Evolutionary conservation across 148 eudicot genomes (phyloP).

Genomic region (Arctostaphylos glauca): DNA sequence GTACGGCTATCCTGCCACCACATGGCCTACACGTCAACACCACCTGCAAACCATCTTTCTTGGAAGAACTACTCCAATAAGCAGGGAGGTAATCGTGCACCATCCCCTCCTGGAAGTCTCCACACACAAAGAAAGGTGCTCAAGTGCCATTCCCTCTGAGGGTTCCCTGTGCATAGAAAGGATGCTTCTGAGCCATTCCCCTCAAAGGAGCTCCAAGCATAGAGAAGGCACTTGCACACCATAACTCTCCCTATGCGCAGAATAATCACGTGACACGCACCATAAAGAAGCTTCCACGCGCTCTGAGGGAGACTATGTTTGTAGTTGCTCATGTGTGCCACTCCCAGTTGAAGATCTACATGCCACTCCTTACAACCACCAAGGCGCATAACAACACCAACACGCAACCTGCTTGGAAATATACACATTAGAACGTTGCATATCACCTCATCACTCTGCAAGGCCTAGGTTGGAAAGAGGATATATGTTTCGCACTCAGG

Average conservation of each 20-base stretch:
- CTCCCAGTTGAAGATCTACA: background rate
- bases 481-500: background rate
- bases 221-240: too few relatives aligned
- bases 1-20: background rate
- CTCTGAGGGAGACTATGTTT: background rate
- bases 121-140: too few relatives aligned
- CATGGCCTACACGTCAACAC: background rate
- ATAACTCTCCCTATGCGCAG: too few relatives aligned
- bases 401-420: background rate
- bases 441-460: background rate
- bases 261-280: background rate
- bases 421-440: background rate
- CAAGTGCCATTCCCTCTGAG: too few relatives aligned
- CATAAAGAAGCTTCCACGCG: background rate
- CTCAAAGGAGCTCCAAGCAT: too few relatives aligned
- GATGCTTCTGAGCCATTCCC: too few relatives aligned
- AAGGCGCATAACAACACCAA: background rate
- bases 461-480: background rate
- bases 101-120: too few relatives aligned
- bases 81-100: too few relatives aligned
- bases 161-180: too few relatives aligned
- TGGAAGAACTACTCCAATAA: too few relatives aligned
- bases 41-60: background rate
- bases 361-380: background rate
- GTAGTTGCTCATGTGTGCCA: background rate